These are phyloP conservation scores for Orbilia javanica DNA, from an alignment of 2,329 filamentous ascomycete species.

Conservation along the genomic window DNA sequence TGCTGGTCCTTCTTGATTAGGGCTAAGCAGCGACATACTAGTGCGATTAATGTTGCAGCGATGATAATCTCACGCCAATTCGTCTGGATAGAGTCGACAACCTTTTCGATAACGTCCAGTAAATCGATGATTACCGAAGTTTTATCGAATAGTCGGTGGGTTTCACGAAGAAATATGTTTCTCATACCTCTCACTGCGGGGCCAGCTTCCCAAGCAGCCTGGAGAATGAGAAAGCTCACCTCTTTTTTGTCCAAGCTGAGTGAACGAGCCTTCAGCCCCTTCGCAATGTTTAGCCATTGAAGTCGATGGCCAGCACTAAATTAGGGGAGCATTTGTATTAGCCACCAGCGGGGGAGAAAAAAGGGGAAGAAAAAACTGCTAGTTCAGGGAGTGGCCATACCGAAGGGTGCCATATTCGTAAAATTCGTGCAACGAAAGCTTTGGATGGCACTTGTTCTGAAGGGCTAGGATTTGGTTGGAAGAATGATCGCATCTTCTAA, in stretches of 20 bases:
- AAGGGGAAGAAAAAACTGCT: background rate
- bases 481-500: slow-evolving; percentile 60
- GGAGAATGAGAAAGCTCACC: slow-evolving; percentile 68
- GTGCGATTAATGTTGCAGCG: slow-evolving; percentile 57
- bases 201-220: slow-evolving; percentile 69
- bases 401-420: slow-evolving; percentile 66
- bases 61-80: slow-evolving; percentile 68
- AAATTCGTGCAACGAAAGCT: slow-evolving; percentile 71
- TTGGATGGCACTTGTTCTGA: slow-evolving; percentile 68
- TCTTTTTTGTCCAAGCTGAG: slow-evolving; percentile 70
- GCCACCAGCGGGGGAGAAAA: background rate
- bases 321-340: slow-evolving; percentile 33
- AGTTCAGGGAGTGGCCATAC: slow-evolving; percentile 1
- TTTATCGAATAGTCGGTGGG: slow-evolving; percentile 65
- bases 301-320: slow-evolving; percentile 68
- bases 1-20: slow-evolving; percentile 35
- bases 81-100: slow-evolving; percentile 65
- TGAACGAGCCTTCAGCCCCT: slow-evolving; percentile 68
- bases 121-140: slow-evolving; percentile 62
- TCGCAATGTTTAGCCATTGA: slow-evolving; percentile 72
- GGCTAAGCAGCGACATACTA: slow-evolving; percentile 59
- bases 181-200: slow-evolving; percentile 58
- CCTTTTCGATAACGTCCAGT: slow-evolving; percentile 52
- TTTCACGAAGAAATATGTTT: slow-evolving; percentile 61
- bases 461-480: slow-evolving; percentile 71